A percentile compares a stretch with the other conserved stretches of the same genome.
Evolutionary conservation across 345 rosid species (phyloP).

Genomic region (Eucalyptus sp.): DNA sequence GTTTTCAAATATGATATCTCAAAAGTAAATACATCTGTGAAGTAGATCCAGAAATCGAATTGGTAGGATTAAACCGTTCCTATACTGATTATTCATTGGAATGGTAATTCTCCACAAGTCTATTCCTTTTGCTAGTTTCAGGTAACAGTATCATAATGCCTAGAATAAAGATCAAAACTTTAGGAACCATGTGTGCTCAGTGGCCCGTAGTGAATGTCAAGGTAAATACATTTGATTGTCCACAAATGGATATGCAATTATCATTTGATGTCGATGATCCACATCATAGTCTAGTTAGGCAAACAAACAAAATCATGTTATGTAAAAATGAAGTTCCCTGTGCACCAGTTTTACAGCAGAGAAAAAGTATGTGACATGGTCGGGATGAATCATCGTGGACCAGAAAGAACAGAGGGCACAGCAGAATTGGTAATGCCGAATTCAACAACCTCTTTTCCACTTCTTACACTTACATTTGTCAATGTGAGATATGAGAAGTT

Average conservation of each 20-base stretch:
- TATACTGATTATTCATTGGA: neutral
- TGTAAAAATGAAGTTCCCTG: neutral
- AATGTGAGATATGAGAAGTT: neutral
- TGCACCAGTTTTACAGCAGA: neutral
- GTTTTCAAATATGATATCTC: neutral
- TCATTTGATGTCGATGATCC: neutral
- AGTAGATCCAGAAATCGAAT: neutral
- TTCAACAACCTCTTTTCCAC: neutral
- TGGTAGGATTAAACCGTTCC: neutral
- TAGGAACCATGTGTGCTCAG: neutral
- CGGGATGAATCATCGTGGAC: neutral
- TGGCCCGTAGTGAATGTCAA: neutral
- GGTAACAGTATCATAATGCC: neutral
- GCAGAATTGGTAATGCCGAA: neutral
- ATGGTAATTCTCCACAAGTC: neutral
- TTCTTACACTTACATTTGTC: neutral
- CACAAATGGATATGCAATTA: neutral
- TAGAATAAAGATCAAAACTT: neutral
- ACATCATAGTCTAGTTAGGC: neutral
- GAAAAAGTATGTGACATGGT: neutral
- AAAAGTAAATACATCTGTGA: neutral
- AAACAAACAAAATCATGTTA: neutral
- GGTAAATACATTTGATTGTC: neutral
- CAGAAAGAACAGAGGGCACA: neutral
- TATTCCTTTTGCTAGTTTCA: neutral